Base-by-base conservation (phyloP, 495 filamentous ascomycete genomes). In the Penicillium paxilli region DNA sequence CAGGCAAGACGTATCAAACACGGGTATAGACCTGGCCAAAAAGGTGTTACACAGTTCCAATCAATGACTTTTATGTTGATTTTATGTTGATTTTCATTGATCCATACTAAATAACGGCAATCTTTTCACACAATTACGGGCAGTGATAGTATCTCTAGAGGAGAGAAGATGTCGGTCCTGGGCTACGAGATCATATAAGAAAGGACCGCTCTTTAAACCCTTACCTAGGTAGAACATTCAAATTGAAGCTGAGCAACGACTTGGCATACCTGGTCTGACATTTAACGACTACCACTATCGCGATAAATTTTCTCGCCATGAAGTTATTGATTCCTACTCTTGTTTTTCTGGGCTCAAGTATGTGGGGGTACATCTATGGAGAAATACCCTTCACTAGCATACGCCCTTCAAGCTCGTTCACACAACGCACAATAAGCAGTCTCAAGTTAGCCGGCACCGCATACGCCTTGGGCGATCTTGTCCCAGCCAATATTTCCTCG, bases 351-450 rank as follows among this genome's bases (percentile, higher is more conserved):
- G 20, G 38, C 2, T 33, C 52, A 17, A 63, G 49, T 38, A 30
- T 63, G 40, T 63, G 56, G 55, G 56, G 60, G 4, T 28, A 38
- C 5, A 5, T 56, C n/a, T 59, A 38, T 5, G 40, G 49, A 8
- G 49, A 33, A 5, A 51, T 63, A 30, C 60, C 60, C 1, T 59
- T 53, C 44, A 59, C 56, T 19, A 23, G 44, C 14, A 55, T 63
- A 8, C 32, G 55, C 10, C 45, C 52, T 25, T 24, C 38, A 22
- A 30, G 49, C 5, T 41, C 60, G 5, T n/a, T 50, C 26, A 26
- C 42, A 19, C 52, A 59, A 25, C 60, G 60, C 28, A 49, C 55
- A 11, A 5, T 62, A 11, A 55, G 55, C 10, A 48, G 47, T 28
- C 28, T 59, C 11, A 49, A 63, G 21, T 19, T 63, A 38, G 50